These are phyloP conservation scores for Orbilia blumenaviensis DNA, from an alignment of 2,329 filamentous ascomycete genomes.

Conservation along the genomic window DNA sequence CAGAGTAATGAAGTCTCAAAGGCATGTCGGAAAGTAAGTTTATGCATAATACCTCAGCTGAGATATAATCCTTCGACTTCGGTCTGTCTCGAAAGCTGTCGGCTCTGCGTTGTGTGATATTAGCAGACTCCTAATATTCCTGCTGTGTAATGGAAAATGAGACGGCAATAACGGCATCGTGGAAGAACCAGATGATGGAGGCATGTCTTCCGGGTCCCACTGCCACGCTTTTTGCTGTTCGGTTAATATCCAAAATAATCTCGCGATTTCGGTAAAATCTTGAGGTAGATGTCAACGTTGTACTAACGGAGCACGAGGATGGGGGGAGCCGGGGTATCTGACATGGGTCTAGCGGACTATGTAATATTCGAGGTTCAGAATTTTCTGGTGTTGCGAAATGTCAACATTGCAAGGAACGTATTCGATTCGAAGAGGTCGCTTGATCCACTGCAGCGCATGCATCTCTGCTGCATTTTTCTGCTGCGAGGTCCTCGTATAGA, in stretches of 20 bases:
- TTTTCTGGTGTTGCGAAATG: constrained; percentile 8
- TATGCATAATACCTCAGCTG: constrained; percentile 43
- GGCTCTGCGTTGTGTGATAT: constrained; percentile 13
- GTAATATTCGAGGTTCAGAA: neutral
- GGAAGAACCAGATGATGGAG: constrained; percentile 21
- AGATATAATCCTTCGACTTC: constrained; percentile 38
- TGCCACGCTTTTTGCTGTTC: constrained; percentile 49
- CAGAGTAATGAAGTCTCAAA: constrained; percentile 1
- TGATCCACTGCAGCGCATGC: constrained; percentile 39
- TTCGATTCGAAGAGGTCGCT: constrained; percentile 39
- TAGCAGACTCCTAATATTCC: neutral
- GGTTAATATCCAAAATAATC: constrained; percentile 50
- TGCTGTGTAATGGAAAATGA: constrained; percentile 30
- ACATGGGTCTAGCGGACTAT: neutral
- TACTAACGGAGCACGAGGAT: constrained; percentile 47
- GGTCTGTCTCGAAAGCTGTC: neutral
- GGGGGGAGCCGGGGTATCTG: constrained; percentile 23
- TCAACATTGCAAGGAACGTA: neutral
- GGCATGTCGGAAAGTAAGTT: neutral
- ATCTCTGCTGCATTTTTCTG: constrained; percentile 14
- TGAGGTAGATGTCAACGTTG: neutral
- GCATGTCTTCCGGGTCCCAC: constrained; percentile 33
- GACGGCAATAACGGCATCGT: constrained; percentile 41
- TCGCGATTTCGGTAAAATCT: constrained; percentile 54
- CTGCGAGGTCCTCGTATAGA: constrained; percentile 36